phyloP scores from a whole-genome alignment of 2,329 filamentous ascomycete species.

The Penicillium sp. region DNA sequence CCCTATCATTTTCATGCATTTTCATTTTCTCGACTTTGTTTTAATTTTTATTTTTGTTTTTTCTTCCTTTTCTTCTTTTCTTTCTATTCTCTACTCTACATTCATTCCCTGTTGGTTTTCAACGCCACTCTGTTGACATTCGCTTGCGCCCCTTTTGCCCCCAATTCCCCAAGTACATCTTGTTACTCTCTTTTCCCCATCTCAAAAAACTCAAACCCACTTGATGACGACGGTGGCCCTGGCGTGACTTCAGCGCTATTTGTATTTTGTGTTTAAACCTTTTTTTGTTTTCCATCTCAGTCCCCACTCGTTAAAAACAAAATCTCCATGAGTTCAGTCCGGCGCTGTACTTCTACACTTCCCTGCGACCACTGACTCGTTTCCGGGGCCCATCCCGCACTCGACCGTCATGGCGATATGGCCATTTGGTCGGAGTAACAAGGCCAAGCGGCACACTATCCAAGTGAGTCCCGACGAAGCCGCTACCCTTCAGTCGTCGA shows the following conservation, averaged over 20 bases:
- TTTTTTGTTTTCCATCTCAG: neutral
- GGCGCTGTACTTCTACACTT: slow-evolving; percentile 13
- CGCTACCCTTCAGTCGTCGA: slow-evolving; percentile 35
- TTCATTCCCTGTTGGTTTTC: neutral
- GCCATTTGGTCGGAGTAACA: slow-evolving; percentile 69
- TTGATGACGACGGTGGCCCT: slow-evolving; percentile 17
- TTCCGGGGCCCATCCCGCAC: slow-evolving; percentile 11
- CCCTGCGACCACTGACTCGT: slow-evolving; percentile 20
- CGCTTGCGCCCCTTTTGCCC: slow-evolving; percentile 1
- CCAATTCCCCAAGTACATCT: neutral
- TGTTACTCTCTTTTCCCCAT: neutral
- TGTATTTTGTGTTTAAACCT: neutral
- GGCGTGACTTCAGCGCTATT: neutral
- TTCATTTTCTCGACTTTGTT: neutral
- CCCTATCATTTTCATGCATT: neutral
- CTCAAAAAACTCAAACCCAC: slow-evolving; percentile 10
- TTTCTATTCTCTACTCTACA: neutral
- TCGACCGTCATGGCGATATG: slow-evolving; percentile 69
- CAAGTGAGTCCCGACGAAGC: slow-evolving; percentile 56
- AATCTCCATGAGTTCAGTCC: slow-evolving; percentile 29
- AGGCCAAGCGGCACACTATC: slow-evolving; percentile 66
- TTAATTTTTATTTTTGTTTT: neutral
- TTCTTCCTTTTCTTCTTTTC: slow-evolving; percentile 8
- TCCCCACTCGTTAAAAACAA: neutral
- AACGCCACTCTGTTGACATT: slow-evolving; percentile 1